These are phyloP conservation scores for Phytophthora crassamura DNA, from an alignment of 352 stramenopile species.

Conservation along the genomic window DNA sequence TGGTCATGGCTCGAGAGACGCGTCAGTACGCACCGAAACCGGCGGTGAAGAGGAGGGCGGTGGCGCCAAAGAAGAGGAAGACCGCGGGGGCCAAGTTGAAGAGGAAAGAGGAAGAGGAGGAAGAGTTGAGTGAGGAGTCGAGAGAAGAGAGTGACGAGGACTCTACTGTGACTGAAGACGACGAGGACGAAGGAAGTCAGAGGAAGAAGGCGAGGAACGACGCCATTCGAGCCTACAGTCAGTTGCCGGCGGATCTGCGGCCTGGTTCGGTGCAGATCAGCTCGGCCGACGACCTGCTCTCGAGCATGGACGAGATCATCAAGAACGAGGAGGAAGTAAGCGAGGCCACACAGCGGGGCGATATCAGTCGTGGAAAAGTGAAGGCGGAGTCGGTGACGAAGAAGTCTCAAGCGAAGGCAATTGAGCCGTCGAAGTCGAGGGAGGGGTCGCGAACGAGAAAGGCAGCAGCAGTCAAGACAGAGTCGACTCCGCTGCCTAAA, in stretches of 20 bases:
- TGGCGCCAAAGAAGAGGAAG: constrained; percentile 9
- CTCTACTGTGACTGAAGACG: neutral
- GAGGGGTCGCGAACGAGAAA: neutral
- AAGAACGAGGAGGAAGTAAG: constrained; percentile 25
- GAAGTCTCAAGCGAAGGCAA: neutral
- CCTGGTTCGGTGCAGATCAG: constrained; percentile 42
- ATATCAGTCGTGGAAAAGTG: neutral
- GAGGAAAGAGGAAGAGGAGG: constrained; percentile 22
- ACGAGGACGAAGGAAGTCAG: constrained; percentile 17
- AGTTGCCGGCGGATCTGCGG: constrained; percentile 33
- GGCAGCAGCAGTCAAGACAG: constrained; percentile 2
- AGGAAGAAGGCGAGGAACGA: constrained; percentile 21
- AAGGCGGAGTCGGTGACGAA: neutral
- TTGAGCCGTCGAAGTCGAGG: neutral
- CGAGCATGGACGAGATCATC: constrained; percentile 56
- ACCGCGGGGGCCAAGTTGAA: constrained; percentile 43
- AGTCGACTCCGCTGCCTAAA: constrained; percentile 1
- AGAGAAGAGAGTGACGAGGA: constrained; percentile 34
- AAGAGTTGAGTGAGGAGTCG: constrained; percentile 25
- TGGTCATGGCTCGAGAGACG: constrained; percentile 23
- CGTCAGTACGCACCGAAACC: constrained; percentile 1
- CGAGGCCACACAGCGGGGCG: constrained; percentile 13
- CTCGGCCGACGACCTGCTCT: constrained; percentile 50
- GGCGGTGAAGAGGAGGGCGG: constrained; percentile 12
- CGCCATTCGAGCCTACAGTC: constrained; percentile 46